Base-by-base conservation (phyloP, 176 grass and related monocot genomes). In the Zizania latifolia region DNA sequence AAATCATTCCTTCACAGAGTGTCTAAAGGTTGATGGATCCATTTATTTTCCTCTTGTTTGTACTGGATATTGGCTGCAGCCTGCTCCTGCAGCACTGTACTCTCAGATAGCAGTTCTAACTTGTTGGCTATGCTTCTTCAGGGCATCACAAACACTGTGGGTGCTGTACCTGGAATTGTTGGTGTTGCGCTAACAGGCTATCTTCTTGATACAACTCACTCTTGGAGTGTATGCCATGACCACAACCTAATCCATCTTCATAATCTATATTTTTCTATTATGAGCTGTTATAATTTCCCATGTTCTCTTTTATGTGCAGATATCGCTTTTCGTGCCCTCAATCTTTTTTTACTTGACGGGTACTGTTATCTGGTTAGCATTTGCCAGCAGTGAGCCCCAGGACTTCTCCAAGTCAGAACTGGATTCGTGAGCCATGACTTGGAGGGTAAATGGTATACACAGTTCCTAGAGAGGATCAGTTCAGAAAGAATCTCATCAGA, bases 331-430 rank as follows among this genome's bases (percentile, higher is more conserved):
- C 53, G 82, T 34, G 7, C 96, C 92, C n/a, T 95, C 96, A 0
- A 95, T 99, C 72, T 95, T 99, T 83, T 99, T 99, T 75, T 99
- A 99, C 80, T 75, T 99, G 62, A 95, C 89, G 6, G 96, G 92
- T 57, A 95, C 92, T 29, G 87, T 44, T 56, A 82, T 99, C 54
- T 99, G 92, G 96, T 62, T 99, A 56, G 71, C 85, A 84, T 95
- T 95, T 59, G 85, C 87, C 61, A 99, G 89, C 76, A 99, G 91
- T 73, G 65, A 92, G 36, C 95, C 95, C 27, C 92, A 99, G 78
- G 78, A 78, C 30, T 94, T 99, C 66, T 77, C 76, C 17, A 39
- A 88, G 37, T 82, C 70, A 61, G 69, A 48, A 34, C 53, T 36
- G 0, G 51, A 75, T 60, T 44, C 62, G 0, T 70, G 51, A 75